phyloP scores from a whole-genome alignment of 257 asterid genomes.

The Solanum chiquidenum region DNA sequence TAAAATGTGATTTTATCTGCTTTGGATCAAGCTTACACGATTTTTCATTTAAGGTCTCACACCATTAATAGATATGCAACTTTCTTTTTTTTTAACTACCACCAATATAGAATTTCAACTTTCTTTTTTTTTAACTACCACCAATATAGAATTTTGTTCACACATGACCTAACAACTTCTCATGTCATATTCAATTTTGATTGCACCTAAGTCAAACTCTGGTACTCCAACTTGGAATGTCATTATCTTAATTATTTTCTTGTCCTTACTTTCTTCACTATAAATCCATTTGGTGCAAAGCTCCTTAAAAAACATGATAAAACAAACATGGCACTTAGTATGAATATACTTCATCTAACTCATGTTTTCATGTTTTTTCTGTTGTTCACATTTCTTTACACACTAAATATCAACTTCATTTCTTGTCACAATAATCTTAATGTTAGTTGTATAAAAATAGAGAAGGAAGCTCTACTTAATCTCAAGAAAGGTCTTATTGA shows the following conservation, averaged over 20 bases:
- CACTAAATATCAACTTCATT: background rate
- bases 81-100: background rate
- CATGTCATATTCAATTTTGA: background rate
- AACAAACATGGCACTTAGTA: background rate
- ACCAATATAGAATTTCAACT: background rate
- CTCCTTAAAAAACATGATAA: background rate
- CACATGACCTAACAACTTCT: background rate
- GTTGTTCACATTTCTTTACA: background rate
- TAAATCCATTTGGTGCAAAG: background rate
- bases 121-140: background rate
- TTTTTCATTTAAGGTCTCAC: background rate
- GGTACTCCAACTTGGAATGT: background rate
- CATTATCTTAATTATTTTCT: background rate
- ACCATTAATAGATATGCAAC: too few species aligned
- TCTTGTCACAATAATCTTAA: background rate
- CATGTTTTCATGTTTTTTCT: background rate
- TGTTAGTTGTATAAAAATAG: background rate
- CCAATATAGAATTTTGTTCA: background rate
- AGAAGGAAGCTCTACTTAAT: slow-evolving; percentile 7
- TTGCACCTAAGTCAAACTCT: background rate
- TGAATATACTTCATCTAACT: background rate
- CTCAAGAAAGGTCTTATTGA: slow-evolving; percentile 7
- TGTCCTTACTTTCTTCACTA: background rate
- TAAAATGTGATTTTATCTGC: background rate
- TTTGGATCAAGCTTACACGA: background rate